Conservation (phyloP, 768 basidiomycete species). For the Termitomyces sp. region DNA sequence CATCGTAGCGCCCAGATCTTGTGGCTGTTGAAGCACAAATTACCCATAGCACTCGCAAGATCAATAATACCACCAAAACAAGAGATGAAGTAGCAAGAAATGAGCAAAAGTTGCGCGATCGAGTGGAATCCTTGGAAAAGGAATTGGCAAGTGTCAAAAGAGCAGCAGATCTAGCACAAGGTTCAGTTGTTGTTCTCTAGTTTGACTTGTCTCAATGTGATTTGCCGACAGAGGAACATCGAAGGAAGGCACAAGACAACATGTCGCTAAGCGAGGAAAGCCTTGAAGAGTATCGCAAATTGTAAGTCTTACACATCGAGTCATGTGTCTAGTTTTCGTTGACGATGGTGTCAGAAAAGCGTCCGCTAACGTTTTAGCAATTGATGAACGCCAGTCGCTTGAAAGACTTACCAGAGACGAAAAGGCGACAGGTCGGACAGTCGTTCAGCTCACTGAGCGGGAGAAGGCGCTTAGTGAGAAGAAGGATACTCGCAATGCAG, state of each 20-base stretch:
- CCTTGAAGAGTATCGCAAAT: conserved; percentile 78
- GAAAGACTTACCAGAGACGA: conserved; percentile 80
- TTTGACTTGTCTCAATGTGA: neutral
- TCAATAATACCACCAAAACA: conserved; percentile 60
- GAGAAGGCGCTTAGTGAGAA: conserved; percentile 60
- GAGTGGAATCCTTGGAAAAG: conserved; percentile 49
- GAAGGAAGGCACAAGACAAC: conserved; percentile 67
- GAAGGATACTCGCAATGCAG: conserved; percentile 49
- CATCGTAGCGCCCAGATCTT: conserved; percentile 74
- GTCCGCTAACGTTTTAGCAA: conserved; percentile 69
- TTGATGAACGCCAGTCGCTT: conserved; percentile 82
- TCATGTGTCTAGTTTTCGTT: neutral
- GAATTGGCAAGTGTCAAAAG: conserved; percentile 65
- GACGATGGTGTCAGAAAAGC: conserved; percentile 53
- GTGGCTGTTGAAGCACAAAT: conserved; percentile 85
- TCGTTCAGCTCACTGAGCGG: conserved; percentile 64
- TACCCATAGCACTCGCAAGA: conserved; percentile 75
- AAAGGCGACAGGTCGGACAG: conserved; percentile 61
- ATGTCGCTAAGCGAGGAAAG: conserved; percentile 78
- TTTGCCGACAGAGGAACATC: conserved; percentile 56
- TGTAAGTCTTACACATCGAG: conserved; percentile 42
- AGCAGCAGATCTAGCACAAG: conserved; percentile 75
- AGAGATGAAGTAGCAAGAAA: conserved; percentile 59
- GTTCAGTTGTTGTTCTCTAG: conserved; percentile 31
- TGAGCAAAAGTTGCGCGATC: conserved; percentile 36